A percentile compares a stretch with the other conserved stretches of the same genome.
Conservation (phyloP, 2,329 filamentous ascomycete genomes). For the Tolypocladium endophyticum region DNA sequence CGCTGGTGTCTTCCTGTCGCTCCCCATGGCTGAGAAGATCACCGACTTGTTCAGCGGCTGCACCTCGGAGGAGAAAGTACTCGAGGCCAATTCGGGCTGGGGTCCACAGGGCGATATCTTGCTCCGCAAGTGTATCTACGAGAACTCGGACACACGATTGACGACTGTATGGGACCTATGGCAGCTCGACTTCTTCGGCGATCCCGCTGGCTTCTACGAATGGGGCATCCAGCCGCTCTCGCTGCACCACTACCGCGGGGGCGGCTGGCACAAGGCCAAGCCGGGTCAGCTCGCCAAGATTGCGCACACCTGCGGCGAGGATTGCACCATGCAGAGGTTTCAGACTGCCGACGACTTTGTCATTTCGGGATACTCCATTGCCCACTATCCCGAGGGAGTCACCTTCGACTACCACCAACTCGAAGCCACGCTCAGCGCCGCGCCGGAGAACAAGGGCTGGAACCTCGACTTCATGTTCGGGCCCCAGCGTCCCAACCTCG, state of each 20-base stretch:
- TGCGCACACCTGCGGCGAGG: slow-evolving; percentile 48
- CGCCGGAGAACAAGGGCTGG: slow-evolving; percentile 36
- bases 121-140: slow-evolving; percentile 53
- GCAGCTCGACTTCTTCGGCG: slow-evolving; percentile 50
- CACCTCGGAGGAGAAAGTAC: slow-evolving; percentile 38
- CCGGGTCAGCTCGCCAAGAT: slow-evolving; percentile 48
- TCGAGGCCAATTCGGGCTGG: slow-evolving; percentile 46
- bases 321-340: slow-evolving; percentile 50
- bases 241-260: slow-evolving; percentile 54
- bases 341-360: slow-evolving; percentile 41
- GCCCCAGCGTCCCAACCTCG: slow-evolving; percentile 34
- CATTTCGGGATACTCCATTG: slow-evolving; percentile 49
- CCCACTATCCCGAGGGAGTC: slow-evolving; percentile 42
- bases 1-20: slow-evolving; percentile 51
- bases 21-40: slow-evolving; percentile 35
- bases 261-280: slow-evolving; percentile 42
- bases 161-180: slow-evolving; percentile 46
- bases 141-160: slow-evolving; percentile 48
- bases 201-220: slow-evolving; percentile 55
- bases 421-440: slow-evolving; percentile 42
- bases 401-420: slow-evolving; percentile 38
- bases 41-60: slow-evolving; percentile 33
- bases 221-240: slow-evolving; percentile 48
- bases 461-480: slow-evolving; percentile 41
- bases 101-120: slow-evolving; percentile 51